Evolutionary conservation across 2,329 filamentous ascomycete species (phyloP), one percentile per base, ranked within the genome.

Genomic region (Colletotrichum costaricense): DNA sequence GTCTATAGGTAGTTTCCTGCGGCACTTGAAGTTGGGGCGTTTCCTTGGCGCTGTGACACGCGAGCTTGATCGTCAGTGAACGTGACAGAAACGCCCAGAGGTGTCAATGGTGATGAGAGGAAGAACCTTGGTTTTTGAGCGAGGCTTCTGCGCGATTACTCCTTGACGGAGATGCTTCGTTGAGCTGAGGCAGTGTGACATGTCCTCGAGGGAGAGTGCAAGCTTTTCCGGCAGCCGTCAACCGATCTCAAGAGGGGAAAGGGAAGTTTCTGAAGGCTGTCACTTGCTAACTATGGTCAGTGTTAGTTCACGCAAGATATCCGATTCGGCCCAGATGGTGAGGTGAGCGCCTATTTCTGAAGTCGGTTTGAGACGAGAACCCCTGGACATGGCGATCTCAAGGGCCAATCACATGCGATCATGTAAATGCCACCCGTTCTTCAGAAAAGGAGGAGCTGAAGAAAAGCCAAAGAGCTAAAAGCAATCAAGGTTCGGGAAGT

Each of bases 401-500:
- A 8, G 8, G 16, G 7, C 52, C 52, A 58, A 65, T 65, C 24
- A 58, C 16, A 9, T 14, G 5, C 16, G 60, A 26, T 69, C 65
- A 58, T 42, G 28, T 69, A 65, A 58, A 24, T 14, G 57, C 16
- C 2, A 11, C 19, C 28, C 62, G 12, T 35, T 16, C 14, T 22
- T 58, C 26, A 14, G 33, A n/a, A 58, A 5, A 12, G 26, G 30
- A 33, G 38, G 30, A 42, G 33, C 22, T 14, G 42, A 57, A 52
- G 26, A 49, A 19, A n/a, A 4, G 38, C 33, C n/a, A 68, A 64
- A 58, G 49, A 72, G 63, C 46, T 60, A 67, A 71, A 67, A 67
- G 63, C 56, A 67, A 67, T 38, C 56, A 71, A 67, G 35, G 57
- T 63, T 68, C 67, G 67, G 68, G 63, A 67, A 67, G 69, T 72